phyloP scores from a whole-genome alignment of 345 rosid species.

The Populus tremula region DNA sequence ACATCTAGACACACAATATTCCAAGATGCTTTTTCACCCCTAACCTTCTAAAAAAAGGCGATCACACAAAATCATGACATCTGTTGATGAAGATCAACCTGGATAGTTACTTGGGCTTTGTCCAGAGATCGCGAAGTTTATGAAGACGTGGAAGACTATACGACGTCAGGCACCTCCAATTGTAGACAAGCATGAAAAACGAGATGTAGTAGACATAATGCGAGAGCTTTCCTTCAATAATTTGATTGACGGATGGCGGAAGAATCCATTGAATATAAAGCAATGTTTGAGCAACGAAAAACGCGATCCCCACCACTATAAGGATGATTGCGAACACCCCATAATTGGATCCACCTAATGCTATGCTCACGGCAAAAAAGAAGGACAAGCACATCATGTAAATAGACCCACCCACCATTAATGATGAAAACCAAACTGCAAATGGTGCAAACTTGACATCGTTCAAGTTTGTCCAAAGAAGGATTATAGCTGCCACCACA shows the following conservation, averaged over 20 bases:
- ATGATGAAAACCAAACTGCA: neutral
- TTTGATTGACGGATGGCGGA: neutral
- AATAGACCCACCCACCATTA: neutral
- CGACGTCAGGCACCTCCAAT: neutral
- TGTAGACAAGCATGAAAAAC: neutral
- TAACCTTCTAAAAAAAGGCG: neutral
- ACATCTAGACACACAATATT: neutral
- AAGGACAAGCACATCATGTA: conserved; percentile 1
- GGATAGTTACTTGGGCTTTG: neutral
- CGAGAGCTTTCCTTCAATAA: neutral
- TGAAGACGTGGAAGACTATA: too few species aligned
- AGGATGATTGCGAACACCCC: neutral
- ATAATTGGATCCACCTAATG: neutral
- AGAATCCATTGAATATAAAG: neutral
- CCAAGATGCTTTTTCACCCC: neutral
- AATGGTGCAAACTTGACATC: neutral
- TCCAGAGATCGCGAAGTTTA: neutral
- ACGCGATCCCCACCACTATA: neutral
- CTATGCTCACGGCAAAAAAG: neutral
- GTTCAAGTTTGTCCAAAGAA: neutral
- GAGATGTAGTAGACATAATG: neutral
- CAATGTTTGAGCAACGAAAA: too few species aligned
- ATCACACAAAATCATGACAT: neutral
- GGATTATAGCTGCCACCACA: neutral
- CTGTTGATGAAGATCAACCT: neutral